These are phyloP conservation scores for Rhodotorula graminis DNA, from an alignment of 768 basidiomycete genomes.

Conservation along the genomic window DNA sequence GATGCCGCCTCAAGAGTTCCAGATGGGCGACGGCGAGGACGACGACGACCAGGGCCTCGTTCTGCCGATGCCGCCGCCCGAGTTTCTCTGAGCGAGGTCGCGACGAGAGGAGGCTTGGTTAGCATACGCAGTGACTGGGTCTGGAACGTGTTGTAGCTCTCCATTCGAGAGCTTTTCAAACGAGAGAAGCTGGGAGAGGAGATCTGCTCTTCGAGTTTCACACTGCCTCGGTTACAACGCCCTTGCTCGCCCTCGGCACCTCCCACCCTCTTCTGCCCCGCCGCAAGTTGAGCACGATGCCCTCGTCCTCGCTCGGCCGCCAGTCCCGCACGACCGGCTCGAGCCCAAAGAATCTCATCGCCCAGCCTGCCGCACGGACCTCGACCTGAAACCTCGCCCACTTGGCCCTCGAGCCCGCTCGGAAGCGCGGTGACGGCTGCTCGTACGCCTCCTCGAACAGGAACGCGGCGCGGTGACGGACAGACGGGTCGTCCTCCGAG, in stretches of 20 bases:
- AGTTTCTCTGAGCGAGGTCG: background rate
- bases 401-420: background rate
- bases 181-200: background rate
- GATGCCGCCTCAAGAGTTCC: constrained; percentile 3
- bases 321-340: background rate
- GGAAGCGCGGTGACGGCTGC: background rate
- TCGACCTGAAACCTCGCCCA: background rate
- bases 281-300: constrained; percentile 18
- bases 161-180: too few species aligned
- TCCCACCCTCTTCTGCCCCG: constrained; percentile 13
- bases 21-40: background rate
- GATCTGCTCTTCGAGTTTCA: background rate
- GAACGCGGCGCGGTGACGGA: constrained; percentile 59
- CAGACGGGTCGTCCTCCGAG: constrained; percentile 59
- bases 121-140: background rate
- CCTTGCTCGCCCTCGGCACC: background rate
- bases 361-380: background rate
- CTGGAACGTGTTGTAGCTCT: too few species aligned
- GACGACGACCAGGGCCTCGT: background rate
- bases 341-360: background rate
- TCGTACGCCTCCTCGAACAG: constrained; percentile 36
- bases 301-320: constrained; percentile 7
- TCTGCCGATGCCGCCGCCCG: background rate
- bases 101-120: background rate
- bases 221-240: background rate